Conservation (phyloP, 2,329 filamentous ascomycete species). For the Oidium heveae region DNA sequence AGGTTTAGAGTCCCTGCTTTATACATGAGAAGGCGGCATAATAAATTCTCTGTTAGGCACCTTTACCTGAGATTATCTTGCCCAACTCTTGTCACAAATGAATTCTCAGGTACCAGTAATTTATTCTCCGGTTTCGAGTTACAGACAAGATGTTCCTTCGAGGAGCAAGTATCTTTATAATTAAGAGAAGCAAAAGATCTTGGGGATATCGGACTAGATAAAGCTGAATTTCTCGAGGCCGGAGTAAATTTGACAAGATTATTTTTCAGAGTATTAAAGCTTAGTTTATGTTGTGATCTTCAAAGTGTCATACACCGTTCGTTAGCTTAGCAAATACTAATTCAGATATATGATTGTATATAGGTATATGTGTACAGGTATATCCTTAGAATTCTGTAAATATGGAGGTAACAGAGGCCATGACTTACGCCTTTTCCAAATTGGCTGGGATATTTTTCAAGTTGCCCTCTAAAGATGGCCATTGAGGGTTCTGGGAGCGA, state of each 20-base stretch:
- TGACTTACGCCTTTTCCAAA: background rate
- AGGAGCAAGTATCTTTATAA: background rate
- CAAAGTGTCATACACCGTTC: background rate
- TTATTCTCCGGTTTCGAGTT: background rate
- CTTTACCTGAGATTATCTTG: background rate
- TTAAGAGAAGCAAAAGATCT: background rate
- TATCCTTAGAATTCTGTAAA: background rate
- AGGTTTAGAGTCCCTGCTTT: constrained; percentile 1
- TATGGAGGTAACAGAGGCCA: background rate
- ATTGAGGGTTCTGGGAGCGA: background rate
- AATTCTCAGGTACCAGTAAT: no score
- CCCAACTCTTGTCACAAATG: background rate
- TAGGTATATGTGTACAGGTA: background rate
- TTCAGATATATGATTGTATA: background rate
- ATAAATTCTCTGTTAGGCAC: background rate
- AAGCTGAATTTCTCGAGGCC: no score
- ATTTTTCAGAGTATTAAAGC: background rate
- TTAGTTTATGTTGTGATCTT: background rate
- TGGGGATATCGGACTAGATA: background rate
- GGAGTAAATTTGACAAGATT: background rate
- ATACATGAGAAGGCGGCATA: background rate
- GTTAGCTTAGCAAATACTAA: background rate
- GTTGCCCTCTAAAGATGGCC: background rate
- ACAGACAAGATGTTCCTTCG: background rate
- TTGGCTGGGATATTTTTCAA: background rate